phyloP scores from a whole-genome alignment of 768 basidiomycete genomes.

The Boletellus ananiceps region DNA sequence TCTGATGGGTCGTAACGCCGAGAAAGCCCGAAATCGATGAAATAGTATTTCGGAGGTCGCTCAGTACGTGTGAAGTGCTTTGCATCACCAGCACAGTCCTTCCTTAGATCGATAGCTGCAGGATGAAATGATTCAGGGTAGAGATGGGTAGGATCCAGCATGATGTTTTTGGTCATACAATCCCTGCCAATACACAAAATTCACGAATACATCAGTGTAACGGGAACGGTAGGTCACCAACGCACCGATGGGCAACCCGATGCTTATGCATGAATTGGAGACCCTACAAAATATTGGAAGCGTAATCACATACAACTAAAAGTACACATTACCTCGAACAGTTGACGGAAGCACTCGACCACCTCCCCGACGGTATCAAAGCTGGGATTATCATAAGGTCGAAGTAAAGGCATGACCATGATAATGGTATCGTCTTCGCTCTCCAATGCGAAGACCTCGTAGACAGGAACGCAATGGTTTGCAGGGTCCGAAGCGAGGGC shows the following conservation, averaged over 20 bases:
- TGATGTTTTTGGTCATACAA: conserved; percentile 29
- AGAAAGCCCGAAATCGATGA: conserved; percentile 35
- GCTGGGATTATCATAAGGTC: conserved; percentile 11
- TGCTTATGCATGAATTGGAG: conserved; percentile 27
- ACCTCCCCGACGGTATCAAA: conserved; percentile 33
- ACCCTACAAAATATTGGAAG: conserved; percentile 8
- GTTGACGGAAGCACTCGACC: conserved; percentile 30
- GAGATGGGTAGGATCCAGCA: conserved; percentile 26
- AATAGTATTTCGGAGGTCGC: conserved; percentile 17
- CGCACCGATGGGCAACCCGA: conserved; percentile 14
- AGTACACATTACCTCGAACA: conserved; percentile 22
- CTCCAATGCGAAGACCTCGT: conserved; percentile 11
- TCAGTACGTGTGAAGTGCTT: conserved; percentile 29
- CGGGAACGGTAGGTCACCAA: not conserved
- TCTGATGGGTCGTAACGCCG: conserved; percentile 27
- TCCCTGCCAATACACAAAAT: conserved; percentile 21
- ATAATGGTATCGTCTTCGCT: conserved; percentile 11
- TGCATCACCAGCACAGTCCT: conserved; percentile 17
- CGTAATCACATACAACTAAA: not conserved
- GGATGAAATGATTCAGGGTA: conserved; percentile 31
- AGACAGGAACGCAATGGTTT: conserved; percentile 28
- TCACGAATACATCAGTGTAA: not conserved
- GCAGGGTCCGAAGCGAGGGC: not conserved
- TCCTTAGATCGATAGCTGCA: conserved; percentile 1
- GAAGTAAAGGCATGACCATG: conserved; percentile 30